A percentile compares a stretch with the other conserved stretches of the same genome.
phyloP scores from a whole-genome alignment of 805 yeast genomes.

The Tetrapisispora pingtungensis region DNA sequence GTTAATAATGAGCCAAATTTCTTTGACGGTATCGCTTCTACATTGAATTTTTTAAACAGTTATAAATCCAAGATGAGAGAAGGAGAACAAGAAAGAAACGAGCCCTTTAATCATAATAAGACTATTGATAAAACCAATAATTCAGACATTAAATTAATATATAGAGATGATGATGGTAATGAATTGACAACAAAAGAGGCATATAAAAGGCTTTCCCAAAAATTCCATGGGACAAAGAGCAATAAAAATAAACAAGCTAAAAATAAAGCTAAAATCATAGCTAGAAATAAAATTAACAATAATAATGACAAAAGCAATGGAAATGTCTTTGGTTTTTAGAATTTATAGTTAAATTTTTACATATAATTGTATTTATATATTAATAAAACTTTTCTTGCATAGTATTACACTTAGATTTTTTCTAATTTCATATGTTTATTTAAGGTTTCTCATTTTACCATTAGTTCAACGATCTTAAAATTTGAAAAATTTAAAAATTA shows the following conservation, averaged over 20 bases:
- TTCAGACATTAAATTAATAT: slow-evolving; percentile 41
- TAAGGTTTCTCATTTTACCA: no score
- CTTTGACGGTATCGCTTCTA: slow-evolving; percentile 24
- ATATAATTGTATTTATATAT: no score
- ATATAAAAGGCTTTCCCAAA: slow-evolving; percentile 63
- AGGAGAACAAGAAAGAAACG: slow-evolving; percentile 1
- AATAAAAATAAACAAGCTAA: slow-evolving; percentile 20
- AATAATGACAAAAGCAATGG: neutral
- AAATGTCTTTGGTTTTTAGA: neutral
- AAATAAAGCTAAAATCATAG: slow-evolving; percentile 14
- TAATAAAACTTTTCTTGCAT: no score
- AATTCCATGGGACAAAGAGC: slow-evolving; percentile 55
- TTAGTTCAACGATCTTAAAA: no score
- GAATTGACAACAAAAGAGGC: slow-evolving; percentile 58
- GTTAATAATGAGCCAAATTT: slow-evolving; percentile 10
- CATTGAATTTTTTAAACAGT: slow-evolving; percentile 17
- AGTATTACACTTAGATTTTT: no score
- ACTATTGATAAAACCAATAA: no score
- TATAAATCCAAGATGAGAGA: neutral
- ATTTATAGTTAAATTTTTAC: neutral
- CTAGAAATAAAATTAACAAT: slow-evolving; percentile 9
- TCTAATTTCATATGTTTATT: no score
- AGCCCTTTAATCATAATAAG: neutral
- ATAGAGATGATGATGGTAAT: slow-evolving; percentile 57
- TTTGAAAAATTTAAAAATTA: no score